Base-by-base conservation (phyloP, 2,329 filamentous ascomycete genomes). In the Colletotrichum aenigma region DNA sequence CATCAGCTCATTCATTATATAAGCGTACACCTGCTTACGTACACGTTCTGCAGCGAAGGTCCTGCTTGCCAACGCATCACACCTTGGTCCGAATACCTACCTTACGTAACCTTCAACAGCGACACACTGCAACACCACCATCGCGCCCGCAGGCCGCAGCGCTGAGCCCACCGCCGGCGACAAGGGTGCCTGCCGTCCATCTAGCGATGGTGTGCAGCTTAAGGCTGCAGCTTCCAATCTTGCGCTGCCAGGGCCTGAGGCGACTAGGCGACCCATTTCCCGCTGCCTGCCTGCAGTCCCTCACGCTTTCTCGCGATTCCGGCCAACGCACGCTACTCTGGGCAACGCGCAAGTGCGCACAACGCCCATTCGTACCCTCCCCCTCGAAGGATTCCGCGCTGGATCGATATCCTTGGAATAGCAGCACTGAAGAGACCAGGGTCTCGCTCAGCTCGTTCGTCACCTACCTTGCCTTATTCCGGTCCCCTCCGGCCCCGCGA, bases 151-250 rank as follows among this genome's bases (percentile, higher is more conserved):
- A 38, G 61, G 43, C 43, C 43, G 43, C 43, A 21, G n/a, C 43
- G 43, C 43, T 52, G 43, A 52, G 43, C 43, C 43, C 43, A 52
- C 43, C 43, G n/a, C 43, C n/a, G 43, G n/a, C 43, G 43, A 52
- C 43, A 52, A 52, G 43, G 43, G 43, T 52, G 43, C n/a, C n/a
- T 52, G 43, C n/a, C 43, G n/a, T 52, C 15, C 26, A 64, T 21
- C 32, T 21, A 18, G 21, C 21, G 24, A 70, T 74, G 69, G 73
- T 72, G 73, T 67, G 69, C 69, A 75, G 69, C 61, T n/a, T 26
- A 68, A 72, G 69, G 73, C 73, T 62, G 62, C 69, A 62, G 67
- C 73, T 38, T 32, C 32, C 56, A 21, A 52, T 15, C 28, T 60
- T 34, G 24, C 52, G 28, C 34, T 34, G 32, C 30, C 43, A n/a